Base-by-base conservation (phyloP, 768 basidiomycete species). In the Strobilomyces echinocephalus region DNA sequence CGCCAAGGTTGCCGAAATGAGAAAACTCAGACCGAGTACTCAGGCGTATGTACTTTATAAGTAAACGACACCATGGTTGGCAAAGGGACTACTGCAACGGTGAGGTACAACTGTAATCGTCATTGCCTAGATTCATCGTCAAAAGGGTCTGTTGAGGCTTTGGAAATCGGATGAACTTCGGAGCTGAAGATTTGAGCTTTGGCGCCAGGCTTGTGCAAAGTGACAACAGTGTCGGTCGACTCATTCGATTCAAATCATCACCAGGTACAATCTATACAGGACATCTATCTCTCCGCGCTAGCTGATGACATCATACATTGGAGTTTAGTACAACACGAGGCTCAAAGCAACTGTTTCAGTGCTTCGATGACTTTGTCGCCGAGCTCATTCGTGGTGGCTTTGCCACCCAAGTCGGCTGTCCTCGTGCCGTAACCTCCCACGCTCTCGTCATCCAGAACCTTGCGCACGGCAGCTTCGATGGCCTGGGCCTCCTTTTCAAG, bases 381-480 rank as follows among this genome's bases (percentile, higher is more conserved):
- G 21, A 97, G 76, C 64, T 94, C 87, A 39, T 68, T 75, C 18
- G 97, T 97, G 31, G 74, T 74, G 46, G 79, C 79, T 14, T 76
- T 77, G 20, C 97, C 97, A 47, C 92, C 89, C 41, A 99, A 75
- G 71, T 99, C 97, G 31, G 82, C 83, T 3, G 95, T 95, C 61
- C 92, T 79, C 53, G 87, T 70, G 14, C 88, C 94, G 59, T 77
- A 72, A 9, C 94, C 94, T 5, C 93, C 94, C 9, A 71, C 54
- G 8, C 76, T 76, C 48, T 78, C 72, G 10, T 75, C 74, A 67
- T 99, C 95, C 12, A 99, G 75, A 24, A 90, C 91, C 69, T 85
- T 91, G 55, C 87, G 77, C 9, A 99, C 95, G n/a, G 97, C 93
- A 48, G 74, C 71, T 71, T 99, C 97, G 54, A 99, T 85, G 20